Evolutionary conservation across 768 basidiomycete genomes (phyloP), one percentile per base, ranked within the genome.

Genomic region (Termitomyces sp.): DNA sequence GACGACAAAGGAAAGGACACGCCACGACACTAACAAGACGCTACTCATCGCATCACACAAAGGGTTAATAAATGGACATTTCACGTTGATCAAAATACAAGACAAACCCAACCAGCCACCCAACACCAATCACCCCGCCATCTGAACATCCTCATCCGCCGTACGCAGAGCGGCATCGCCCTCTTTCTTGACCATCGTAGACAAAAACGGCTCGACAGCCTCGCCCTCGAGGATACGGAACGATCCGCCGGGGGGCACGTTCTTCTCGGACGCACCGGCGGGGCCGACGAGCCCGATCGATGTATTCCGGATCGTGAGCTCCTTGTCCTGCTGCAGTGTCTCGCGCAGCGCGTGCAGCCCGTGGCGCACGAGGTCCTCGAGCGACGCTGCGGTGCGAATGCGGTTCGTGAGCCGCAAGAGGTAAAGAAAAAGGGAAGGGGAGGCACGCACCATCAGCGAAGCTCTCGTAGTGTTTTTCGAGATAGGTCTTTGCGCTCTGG

Each of bases 291-390:
- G 91, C 33, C 94, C 95, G 65, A 98, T 87, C 2, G 92, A 94
- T 1, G 97, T 99, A 78, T 99, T 99, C 71, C 90, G 85, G 65
- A 88, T 77, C 18, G 88, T 95, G 58, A 98, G 86, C 68, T 92
- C 94, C 73, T 99, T 99, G 78, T 98, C 97, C 70, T 99, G 97
- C 68, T 98, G 97, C 40, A 99, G 84, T 2, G 97, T 98, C 71
- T 98, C 96, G 33, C 94, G 87, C 16, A 99, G 83, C 13, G 97
- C 96, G 60, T 95, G 91, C 41, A 99, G 82, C 16, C 97, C 97
- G 69, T 99, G 97, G 64, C 82, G 84, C 72, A 98, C 87, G 36
- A 99, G 81, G 43, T 94, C 88, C 70, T 95, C 91, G 54, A 98
- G 79, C 44, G 84, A 82, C 71, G 86, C 95, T 96, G 36, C 1